Percentiles rank a stretch among this genome's conserved stretches.
Evolutionary conservation across 371 early-diverging fungal species (phyloP).

Genomic region (Basidiobolus heterosporus): DNA sequence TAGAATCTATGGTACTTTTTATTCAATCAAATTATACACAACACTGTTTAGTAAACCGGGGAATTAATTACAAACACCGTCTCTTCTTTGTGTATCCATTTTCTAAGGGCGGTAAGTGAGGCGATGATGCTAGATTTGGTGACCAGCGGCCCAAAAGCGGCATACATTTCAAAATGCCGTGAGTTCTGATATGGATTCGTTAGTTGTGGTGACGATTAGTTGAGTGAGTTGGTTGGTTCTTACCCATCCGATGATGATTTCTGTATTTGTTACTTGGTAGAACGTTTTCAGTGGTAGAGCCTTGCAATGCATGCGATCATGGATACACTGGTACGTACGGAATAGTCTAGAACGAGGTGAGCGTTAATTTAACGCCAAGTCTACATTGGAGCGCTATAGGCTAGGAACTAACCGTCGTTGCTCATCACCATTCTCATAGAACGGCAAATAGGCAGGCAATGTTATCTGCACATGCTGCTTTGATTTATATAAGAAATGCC

Average conservation of each 20-base stretch:
- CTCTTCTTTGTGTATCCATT: conserved; percentile 56
- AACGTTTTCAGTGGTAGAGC: conserved; percentile 36
- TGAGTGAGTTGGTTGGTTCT: too few species aligned
- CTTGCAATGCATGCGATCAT: conserved; percentile 40
- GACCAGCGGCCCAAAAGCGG: conserved; percentile 49
- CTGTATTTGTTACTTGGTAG: conserved; percentile 34
- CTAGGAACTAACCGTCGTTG: conserved; percentile 15
- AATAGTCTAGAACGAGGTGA: conserved; percentile 18
- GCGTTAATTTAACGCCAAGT: not conserved
- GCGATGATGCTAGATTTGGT: conserved; percentile 43
- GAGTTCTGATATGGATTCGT: conserved; percentile 27
- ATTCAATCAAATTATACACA: not conserved
- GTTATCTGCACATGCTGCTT: conserved; percentile 49
- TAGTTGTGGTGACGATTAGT: not conserved
- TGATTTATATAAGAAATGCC: conserved; percentile 62
- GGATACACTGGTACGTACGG: conserved; percentile 43
- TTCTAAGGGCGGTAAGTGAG: conserved; percentile 37
- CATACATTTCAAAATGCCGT: conserved; percentile 47
- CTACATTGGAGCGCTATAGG: not conserved
- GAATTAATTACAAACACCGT: conserved; percentile 47
- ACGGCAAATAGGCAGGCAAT: conserved; percentile 31
- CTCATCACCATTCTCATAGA: conserved; percentile 21
- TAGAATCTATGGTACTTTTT: too few species aligned
- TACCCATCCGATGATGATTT: conserved; percentile 59
- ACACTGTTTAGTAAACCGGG: conserved; percentile 29